Evolutionary conservation across 768 basidiomycete species (phyloP).

Genomic region (Lactarius pseudohatsudake): DNA sequence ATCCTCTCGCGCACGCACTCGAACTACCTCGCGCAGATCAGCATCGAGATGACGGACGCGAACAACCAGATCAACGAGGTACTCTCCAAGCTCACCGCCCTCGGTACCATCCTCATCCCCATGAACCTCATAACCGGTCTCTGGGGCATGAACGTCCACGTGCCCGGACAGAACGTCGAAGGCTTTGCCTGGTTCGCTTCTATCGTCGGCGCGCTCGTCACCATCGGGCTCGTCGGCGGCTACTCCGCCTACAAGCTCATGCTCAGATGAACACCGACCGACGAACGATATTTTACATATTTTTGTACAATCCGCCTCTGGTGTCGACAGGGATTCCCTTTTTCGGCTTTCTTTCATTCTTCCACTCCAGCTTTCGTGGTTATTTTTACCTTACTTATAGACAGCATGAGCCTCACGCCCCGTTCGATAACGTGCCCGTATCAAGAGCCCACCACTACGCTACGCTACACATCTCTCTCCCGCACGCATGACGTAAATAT

Average conservation of each 20-base stretch:
- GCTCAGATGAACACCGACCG: conserved; percentile 36
- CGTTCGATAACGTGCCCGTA: neutral
- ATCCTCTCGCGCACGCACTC: conserved; percentile 98
- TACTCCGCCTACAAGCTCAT: conserved; percentile 79
- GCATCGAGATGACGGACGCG: conserved; percentile 99
- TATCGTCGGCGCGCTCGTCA: conserved; percentile 77
- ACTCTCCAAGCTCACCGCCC: conserved; percentile 91
- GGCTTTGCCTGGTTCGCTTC: conserved; percentile 83
- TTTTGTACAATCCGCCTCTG: neutral
- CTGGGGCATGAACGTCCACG: conserved; percentile 99
- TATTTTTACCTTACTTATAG: neutral
- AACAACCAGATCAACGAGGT: conserved; percentile 99
- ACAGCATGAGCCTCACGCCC: neutral
- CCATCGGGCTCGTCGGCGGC: conserved; percentile 80
- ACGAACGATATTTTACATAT: neutral
- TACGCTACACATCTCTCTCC: conserved; percentile 9
- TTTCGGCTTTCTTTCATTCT: neutral
- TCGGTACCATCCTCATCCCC: conserved; percentile 95
- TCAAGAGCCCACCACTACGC: neutral
- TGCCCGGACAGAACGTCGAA: conserved; percentile 76
- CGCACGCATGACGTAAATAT: conserved; percentile 1
- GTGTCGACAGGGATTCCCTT: neutral
- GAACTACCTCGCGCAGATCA: conserved; percentile 98
- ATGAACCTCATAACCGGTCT: conserved; percentile 97
- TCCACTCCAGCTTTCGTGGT: neutral